Evolutionary conservation across 805 yeast genomes (phyloP).

Genomic region (Saccharomyces mikatae): DNA sequence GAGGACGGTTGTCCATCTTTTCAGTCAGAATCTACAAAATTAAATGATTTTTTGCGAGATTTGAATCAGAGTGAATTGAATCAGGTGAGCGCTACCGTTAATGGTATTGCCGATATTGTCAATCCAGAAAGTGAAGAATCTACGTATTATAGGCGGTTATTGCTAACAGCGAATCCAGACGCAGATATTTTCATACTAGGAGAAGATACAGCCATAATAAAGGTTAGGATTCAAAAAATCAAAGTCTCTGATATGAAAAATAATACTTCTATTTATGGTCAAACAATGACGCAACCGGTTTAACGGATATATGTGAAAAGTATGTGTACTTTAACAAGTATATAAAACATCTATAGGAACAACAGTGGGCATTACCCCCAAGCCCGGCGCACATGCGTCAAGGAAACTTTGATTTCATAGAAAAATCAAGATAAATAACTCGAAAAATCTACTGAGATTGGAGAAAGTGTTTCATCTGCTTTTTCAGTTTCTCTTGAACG

Average conservation of each 20-base stretch:
- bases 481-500: conserved; percentile 10
- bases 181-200: conserved; percentile 60
- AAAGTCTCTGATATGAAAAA: conserved; percentile 72
- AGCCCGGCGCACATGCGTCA: neutral
- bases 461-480: conserved; percentile 20
- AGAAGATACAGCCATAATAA: conserved; percentile 59
- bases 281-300: neutral
- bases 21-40: neutral
- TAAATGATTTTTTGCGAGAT: conserved; percentile 22
- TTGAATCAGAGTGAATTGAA: conserved; percentile 71
- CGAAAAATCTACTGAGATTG: conserved; percentile 26
- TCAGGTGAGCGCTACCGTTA: conserved; percentile 69
- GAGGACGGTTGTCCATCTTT: conserved; percentile 1
- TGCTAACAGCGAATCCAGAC: conserved; percentile 54
- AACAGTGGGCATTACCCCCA: neutral
- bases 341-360: neutral
- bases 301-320: neutral
- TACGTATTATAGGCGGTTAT: conserved; percentile 51
- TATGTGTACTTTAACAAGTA: neutral
- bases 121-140: conserved; percentile 42
- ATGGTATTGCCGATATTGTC: conserved; percentile 59
- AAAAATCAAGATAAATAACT: conserved; percentile 12
- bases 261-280: conserved; percentile 34
- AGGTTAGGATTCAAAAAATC: conserved; percentile 54
- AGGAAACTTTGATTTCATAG: neutral